Evolutionary conservation across 805 yeast genomes (phyloP).

Genomic region (Wickerhamiella parazyma): DNA sequence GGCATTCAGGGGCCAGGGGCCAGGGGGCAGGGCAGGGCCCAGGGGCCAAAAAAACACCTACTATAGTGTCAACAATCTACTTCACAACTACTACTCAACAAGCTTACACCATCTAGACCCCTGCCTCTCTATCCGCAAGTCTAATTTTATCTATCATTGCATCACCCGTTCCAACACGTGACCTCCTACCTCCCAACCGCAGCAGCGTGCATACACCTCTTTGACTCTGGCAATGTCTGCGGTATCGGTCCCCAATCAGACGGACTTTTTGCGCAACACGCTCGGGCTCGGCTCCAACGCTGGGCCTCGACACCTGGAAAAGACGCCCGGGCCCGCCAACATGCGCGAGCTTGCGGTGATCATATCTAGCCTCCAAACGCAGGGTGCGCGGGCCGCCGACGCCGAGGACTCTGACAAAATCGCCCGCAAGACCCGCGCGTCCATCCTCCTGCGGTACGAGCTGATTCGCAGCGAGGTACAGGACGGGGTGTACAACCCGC

Average conservation of each 20-base stretch:
- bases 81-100: no score
- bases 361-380: conserved; percentile 3
- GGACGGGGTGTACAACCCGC: conserved; percentile 47
- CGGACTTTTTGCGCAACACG: not conserved
- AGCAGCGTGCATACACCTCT: not conserved
- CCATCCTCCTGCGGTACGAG: conserved; percentile 4
- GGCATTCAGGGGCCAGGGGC: no score
- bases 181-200: not conserved
- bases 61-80: no score
- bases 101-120: no score
- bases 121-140: no score
- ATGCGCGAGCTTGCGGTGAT: conserved; percentile 5
- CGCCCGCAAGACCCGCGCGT: conserved; percentile 5
- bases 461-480: not conserved
- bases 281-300: not conserved
- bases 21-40: no score
- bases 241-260: not conserved
- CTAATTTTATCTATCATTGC: no score
- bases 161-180: not conserved
- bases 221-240: not conserved
- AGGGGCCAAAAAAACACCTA: no score
- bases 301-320: not conserved
- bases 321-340: conserved; percentile 1
- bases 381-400: not conserved
- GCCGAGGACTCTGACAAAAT: not conserved